phyloP scores from a whole-genome alignment of 164 flowering plant species.

The Macadamia integrifolia region DNA sequence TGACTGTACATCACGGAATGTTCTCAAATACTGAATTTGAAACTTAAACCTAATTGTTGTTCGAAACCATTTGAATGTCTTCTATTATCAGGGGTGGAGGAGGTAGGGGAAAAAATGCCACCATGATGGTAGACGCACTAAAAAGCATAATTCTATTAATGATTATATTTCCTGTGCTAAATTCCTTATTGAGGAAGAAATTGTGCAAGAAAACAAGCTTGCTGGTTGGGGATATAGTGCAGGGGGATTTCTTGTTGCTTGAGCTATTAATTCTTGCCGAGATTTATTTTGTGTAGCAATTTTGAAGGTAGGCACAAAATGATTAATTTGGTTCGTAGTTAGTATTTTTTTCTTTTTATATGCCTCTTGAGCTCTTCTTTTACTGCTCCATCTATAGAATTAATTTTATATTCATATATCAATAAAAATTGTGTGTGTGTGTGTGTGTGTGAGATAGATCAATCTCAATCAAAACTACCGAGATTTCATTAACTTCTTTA shows the following conservation, averaged over 20 bases:
- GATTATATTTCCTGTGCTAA: slow-evolving; percentile 83
- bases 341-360: not conserved
- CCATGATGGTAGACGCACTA: slow-evolving; percentile 65
- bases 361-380: too few relatives aligned
- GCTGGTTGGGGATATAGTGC: slow-evolving; percentile 97
- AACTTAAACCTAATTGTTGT: too few relatives aligned
- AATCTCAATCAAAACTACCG: too few relatives aligned
- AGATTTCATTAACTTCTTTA: too few relatives aligned
- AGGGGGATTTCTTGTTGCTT: slow-evolving; percentile 88
- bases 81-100: slow-evolving; percentile 80
- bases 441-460: too few relatives aligned
- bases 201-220: slow-evolving; percentile 72
- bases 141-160: slow-evolving; percentile 64
- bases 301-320: slow-evolving; percentile 48
- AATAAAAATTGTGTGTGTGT: too few relatives aligned
- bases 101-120: slow-evolving; percentile 82
- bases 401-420: too few relatives aligned
- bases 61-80: not conserved
- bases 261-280: slow-evolving; percentile 70
- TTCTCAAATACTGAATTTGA: too few relatives aligned
- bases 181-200: slow-evolving; percentile 54
- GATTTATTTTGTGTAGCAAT: slow-evolving; percentile 84
- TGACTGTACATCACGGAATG: too few relatives aligned
- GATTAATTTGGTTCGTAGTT: not conserved
- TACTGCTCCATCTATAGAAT: too few relatives aligned